Percentiles rank a stretch among this genome's conserved stretches.
Evolutionary conservation across 495 filamentous ascomycete genomes (phyloP).

Genomic region (Podospora didyma): DNA sequence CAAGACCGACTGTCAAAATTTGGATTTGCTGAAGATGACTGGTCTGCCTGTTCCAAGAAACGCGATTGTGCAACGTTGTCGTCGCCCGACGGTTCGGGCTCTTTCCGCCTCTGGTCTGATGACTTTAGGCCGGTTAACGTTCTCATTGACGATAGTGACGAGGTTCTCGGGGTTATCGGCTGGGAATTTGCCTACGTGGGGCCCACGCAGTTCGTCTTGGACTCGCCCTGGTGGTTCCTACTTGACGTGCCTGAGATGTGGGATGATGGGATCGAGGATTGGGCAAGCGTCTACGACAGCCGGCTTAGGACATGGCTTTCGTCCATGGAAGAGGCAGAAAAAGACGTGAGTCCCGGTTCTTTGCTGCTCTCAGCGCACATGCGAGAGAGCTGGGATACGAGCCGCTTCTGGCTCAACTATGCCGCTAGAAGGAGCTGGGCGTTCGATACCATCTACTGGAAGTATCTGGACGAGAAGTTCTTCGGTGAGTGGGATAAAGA

Average conservation of each 20-base stretch:
- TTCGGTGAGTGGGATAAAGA: conserved; percentile 19
- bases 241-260: conserved; percentile 33
- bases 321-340: conserved; percentile 21
- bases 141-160: conserved; percentile 14
- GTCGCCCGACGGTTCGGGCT: conserved; percentile 2
- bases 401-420: conserved; percentile 29
- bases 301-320: conserved; percentile 25
- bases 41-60: conserved; percentile 7
- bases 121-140: conserved; percentile 25
- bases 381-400: conserved; percentile 28
- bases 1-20: conserved; percentile 21
- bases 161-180: conserved; percentile 26
- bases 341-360: background rate
- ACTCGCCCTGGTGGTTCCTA: conserved; percentile 44
- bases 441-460: conserved; percentile 24
- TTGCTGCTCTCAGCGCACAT: conserved; percentile 20
- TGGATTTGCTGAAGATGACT: conserved; percentile 11
- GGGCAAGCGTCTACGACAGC: conserved; percentile 18
- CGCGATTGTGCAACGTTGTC: no score
- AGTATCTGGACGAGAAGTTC: conserved; percentile 21
- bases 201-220: conserved; percentile 35
- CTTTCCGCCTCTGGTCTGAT: conserved; percentile 23
- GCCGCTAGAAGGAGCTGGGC: conserved; percentile 25
- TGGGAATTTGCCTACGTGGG: conserved; percentile 44
- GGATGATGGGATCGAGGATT: conserved; percentile 27